Percentiles rank a stretch among this genome's conserved stretches.
Evolutionary conservation across 176 grass and related monocot genomes (phyloP).

Genomic region (Thalia dealbata): DNA sequence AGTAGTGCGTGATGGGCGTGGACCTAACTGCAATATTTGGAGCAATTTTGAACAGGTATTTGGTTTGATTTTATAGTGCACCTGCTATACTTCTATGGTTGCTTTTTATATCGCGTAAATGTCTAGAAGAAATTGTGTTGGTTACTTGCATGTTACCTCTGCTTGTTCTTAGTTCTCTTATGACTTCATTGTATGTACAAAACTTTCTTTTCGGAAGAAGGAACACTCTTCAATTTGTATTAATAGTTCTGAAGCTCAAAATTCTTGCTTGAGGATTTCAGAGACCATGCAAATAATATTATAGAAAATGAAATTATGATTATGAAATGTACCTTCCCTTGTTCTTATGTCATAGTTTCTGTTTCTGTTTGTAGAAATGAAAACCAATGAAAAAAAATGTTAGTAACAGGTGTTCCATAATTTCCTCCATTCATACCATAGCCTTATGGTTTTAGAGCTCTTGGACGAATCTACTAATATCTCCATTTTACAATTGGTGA

Average conservation of each 20-base stretch:
- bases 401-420: background rate
- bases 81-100: background rate
- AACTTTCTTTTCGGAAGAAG: background rate
- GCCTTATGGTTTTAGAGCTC: background rate
- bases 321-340: background rate
- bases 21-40: slow-evolving; percentile 92
- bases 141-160: background rate
- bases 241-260: too few species aligned
- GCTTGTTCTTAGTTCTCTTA: background rate
- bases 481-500: background rate
- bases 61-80: background rate
- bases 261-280: background rate
- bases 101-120: background rate
- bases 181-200: background rate
- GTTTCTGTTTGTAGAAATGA: background rate
- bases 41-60: slow-evolving; percentile 96
- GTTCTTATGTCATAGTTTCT: background rate
- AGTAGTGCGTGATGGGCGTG: slow-evolving; percentile 85
- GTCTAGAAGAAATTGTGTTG: background rate
- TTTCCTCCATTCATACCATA: too few species aligned
- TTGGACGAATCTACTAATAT: background rate
- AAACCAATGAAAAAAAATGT: background rate
- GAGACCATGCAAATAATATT: background rate
- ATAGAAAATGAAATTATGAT: background rate
- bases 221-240: background rate